Base-by-base conservation (phyloP, 345 rosid species). In the Syzygium jambos region DNA sequence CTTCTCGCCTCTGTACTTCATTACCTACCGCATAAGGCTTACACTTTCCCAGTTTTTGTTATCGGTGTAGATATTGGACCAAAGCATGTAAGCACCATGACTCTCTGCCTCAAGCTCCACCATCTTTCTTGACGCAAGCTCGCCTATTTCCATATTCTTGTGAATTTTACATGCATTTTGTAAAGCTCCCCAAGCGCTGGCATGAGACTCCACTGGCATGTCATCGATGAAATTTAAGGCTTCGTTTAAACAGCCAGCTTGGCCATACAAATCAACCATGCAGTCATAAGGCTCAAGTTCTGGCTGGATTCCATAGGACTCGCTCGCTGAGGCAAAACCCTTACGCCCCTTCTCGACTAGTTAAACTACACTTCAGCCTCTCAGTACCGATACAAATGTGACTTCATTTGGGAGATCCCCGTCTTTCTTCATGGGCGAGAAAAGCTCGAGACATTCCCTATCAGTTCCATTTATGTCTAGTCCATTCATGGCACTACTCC, bases 111-210 rank as follows among this genome's bases (percentile, higher is more conserved):
- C 95, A 19, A 94, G 87, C 91, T 95, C 93, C 30, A 94, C 90
- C 84, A 94, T 65, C 87, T 92, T 92, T 21, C 90, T 90, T 0
- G 93, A 92, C 6, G 93, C 95, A 85, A 92, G 92, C 54, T 90
- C 91, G 9, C 93, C 97, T 65, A 92, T 77, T 85, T 93, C 93
- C 52, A 49, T 89, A 21, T 95, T 92, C 87, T 91, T 93, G 85
- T 94, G 90, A 87, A 92, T 88, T 89, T 89, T 93, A 51, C 94
- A 92, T 13, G 95, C 95, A 88, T 90, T 94, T 15, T 94, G 95
- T 88, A 94, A 73, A 88, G 97, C 93, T 22, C 94, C 94, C 95
- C 97, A 95, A 56, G 93, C 93, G 78, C 92, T 93, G 27, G 94
- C 86, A 86, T 92, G 95, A 63, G 95, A 94, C 89, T 90, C 91